Base-by-base conservation (phyloP, 495 filamentous ascomycete species). In the Bacidia rubella region DNA sequence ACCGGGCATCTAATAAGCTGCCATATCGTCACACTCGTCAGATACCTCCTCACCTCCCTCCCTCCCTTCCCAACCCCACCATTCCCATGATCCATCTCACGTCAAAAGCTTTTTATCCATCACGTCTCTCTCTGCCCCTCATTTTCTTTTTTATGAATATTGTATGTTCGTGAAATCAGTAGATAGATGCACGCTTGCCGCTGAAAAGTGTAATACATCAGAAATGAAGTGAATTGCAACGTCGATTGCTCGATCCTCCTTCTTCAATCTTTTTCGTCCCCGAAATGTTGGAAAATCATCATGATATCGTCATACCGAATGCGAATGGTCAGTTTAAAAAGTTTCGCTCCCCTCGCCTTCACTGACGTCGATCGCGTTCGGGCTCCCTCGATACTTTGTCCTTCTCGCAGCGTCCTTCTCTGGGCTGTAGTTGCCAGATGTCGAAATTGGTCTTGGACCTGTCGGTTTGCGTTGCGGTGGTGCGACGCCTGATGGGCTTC, bases 401-500 rank as follows among this genome's bases (percentile, higher is more conserved):
- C 65, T 62, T 59, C 72, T 73, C 56, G 68, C 55, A 41, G 27
- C 40, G 11, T 56, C 54, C 26, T 70, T 71, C 52, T 66, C 63
- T 32, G 73, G 70, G 57, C 71, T 66, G 60, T 71, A 72, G 21
- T 65, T 57, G 51, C 70, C 71, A 55, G 65, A 64, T 48, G 67
- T 71, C 9, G 68, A 71, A 24, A 74, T 65, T 9, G 75, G 75
- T 44, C 75, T 71, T 43, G 75, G 75, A 9, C 75, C 75, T 15
- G 75, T 77, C 35, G 74, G 75, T 58, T 77, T 78, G 47, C 75
- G 73, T 32, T 74, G 73, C 3, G 72, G 67, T n/a, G 60, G 41
- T 9, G 12, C 63, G 44, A 57, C 61, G 43, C 62, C 60, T 10
- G 68, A 67, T 29, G 70, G 58, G 7, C 69, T 69, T 35, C 65